phyloP scores from a whole-genome alignment of 495 filamentous ascomycete species.

The Penicillium salamii region DNA sequence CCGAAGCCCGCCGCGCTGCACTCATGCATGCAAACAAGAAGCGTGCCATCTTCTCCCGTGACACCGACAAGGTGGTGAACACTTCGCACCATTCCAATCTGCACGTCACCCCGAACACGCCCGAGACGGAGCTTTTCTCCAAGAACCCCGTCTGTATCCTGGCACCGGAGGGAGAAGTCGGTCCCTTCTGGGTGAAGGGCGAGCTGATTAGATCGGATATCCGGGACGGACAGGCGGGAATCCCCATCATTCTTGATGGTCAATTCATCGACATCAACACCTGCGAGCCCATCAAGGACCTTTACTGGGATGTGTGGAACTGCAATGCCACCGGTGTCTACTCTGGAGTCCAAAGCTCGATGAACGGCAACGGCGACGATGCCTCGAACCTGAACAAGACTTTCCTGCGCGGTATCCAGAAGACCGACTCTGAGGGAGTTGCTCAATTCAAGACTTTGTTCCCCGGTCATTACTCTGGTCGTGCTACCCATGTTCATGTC shows the following conservation, averaged over 20 bases:
- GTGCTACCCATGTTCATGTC: conserved; percentile 46
- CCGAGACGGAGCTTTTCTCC: conserved; percentile 19
- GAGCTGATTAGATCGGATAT: conserved; percentile 53
- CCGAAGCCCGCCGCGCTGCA: conserved; percentile 21
- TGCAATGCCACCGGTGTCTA: conserved; percentile 56
- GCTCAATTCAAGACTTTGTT: conserved; percentile 48
- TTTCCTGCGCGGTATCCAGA: conserved; percentile 49
- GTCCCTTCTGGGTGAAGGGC: conserved; percentile 33
- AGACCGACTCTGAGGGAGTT: conserved; percentile 47
- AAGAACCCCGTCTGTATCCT: conserved; percentile 11
- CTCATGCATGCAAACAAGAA: conserved; percentile 14
- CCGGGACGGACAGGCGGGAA: conserved; percentile 43
- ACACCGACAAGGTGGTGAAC: conserved; percentile 18
- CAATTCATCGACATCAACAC: conserved; percentile 54
- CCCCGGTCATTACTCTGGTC: conserved; percentile 52
- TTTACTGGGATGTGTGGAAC: conserved; percentile 56
- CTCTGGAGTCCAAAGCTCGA: conserved; percentile 23
- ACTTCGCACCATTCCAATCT: conserved; percentile 16
- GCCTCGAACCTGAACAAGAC: conserved; percentile 44
- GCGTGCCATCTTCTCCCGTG: conserved; percentile 11
- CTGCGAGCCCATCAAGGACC: conserved; percentile 46
- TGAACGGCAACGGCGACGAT: conserved; percentile 22
- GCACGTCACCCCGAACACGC: conserved; percentile 14
- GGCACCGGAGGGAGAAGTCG: conserved; percentile 23
- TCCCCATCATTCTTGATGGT: conserved; percentile 50